Evolutionary conservation across 1,284 basidiomycete genomes (phyloP), one percentile per base, ranked within the genome.

Genomic region (Puccinia sorghi): DNA sequence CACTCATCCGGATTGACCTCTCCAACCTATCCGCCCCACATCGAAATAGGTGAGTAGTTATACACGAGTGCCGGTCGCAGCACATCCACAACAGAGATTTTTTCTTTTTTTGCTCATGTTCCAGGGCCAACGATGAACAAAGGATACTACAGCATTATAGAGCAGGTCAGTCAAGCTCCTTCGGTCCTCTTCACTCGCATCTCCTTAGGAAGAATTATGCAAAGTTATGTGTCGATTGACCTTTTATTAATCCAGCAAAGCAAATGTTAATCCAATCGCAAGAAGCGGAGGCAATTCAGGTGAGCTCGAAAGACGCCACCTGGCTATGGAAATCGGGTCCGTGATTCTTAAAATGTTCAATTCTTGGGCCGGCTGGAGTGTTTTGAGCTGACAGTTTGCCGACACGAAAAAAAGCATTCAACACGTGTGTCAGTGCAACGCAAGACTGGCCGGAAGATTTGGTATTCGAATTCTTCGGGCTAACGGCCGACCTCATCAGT

Each of bases 251-350:
- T 69, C 27, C 48, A 74, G 72, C 72, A 11, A 74, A 74, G 48
- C 43, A 74, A 54, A 63, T 74, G 72, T 37, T 74, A 46, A 50
- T 63, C 27, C 52, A 77, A 41, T 59, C 61, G 5, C 25, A 70
- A 32, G 48, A 69, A 43, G 39, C 37, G 25, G 66, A 56, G 20
- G 46, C 46, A 9, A 57, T 56, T 41, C 37, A 59, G n/a, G 56
- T 79, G 22, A 64, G 57, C 52, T 37, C 39, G 13, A 79, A 66
- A 43, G 77, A 79, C 25, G 77, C 77, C 39, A 79, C 77, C 50
- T 79, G 77, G 77, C 15, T 79, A 41, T 79, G 77, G 77, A 79
- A 79, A 70, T 72, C 77, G 61, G 77, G 77, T 72, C 32, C 15
- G 72, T 22, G 13, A 25, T 9, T 48, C 46, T 48, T 46, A 12